phyloP scores from a whole-genome alignment of 2,329 filamentous ascomycete genomes.

The Albophoma yamanashiensis region DNA sequence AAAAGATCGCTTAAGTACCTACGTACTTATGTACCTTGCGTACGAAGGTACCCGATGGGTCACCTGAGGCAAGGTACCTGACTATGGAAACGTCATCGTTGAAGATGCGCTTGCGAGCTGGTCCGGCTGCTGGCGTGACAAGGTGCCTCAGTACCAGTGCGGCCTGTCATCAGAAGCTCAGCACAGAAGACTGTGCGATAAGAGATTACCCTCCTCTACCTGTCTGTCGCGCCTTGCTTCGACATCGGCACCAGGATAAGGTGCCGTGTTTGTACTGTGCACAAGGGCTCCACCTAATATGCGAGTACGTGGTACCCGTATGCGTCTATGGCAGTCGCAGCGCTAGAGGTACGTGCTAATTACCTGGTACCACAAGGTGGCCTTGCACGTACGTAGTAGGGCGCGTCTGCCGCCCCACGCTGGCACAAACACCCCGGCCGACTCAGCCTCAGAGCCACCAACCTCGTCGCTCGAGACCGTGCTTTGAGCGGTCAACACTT shows the following conservation, averaged over 20 bases:
- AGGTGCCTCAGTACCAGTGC: too few species aligned
- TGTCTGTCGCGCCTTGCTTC: background rate
- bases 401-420: background rate
- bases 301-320: too few species aligned
- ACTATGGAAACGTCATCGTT: background rate
- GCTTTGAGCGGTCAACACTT: background rate
- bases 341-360: too few species aligned
- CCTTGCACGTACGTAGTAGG: too few species aligned
- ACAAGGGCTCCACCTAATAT: background rate
- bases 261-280: background rate
- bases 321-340: background rate
- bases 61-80: too few species aligned
- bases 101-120: background rate
- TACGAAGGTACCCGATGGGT: too few species aligned
- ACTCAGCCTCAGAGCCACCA: background rate
- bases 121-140: too few species aligned
- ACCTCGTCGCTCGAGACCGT: background rate
- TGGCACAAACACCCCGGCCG: background rate
- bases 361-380: too few species aligned
- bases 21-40: too few species aligned
- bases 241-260: background rate
- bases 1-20: too few species aligned
- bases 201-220: background rate
- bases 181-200: background rate
- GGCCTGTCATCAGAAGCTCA: background rate